Conservation (phyloP, 306 rosid genomes). For the Lathyrus oleraceus region DNA sequence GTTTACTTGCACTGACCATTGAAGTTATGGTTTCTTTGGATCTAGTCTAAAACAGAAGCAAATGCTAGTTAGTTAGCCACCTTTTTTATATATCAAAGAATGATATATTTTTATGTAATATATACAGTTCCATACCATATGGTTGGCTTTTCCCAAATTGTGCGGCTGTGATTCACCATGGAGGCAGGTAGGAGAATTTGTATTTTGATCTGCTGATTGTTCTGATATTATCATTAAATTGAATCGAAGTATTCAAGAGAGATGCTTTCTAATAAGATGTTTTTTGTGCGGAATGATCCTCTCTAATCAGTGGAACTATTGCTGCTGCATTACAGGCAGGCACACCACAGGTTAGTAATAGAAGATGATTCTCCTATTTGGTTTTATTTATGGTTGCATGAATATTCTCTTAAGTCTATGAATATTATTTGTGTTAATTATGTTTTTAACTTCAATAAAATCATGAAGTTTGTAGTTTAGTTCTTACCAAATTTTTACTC, state of each 20-base stretch:
- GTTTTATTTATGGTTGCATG: too few relatives aligned
- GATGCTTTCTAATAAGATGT: conserved; percentile 24
- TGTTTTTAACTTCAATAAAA: not conserved
- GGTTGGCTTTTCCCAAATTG: conserved; percentile 72
- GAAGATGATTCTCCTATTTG: conserved; percentile 10
- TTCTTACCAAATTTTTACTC: not conserved
- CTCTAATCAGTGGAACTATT: conserved; percentile 67
- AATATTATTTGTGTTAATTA: not conserved
- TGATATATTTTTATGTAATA: conserved; percentile 28
- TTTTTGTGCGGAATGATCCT: conserved; percentile 33
- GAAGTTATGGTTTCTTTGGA: not conserved
- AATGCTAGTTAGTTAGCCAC: not conserved
- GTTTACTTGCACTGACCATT: conserved; percentile 20
- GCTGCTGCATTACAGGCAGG: conserved; percentile 80
- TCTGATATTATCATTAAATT: conserved; percentile 13
- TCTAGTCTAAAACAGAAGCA: not conserved
- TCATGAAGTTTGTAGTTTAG: not conserved
- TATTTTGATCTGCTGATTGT: conserved; percentile 10
- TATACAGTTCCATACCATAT: conserved; percentile 64
- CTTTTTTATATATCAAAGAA: not conserved
- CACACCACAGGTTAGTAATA: conserved; percentile 71
- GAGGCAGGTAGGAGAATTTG: conserved; percentile 70
- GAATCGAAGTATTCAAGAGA: conserved; percentile 28
- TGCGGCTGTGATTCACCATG: conserved; percentile 77
- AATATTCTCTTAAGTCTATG: not conserved